phyloP scores from a whole-genome alignment of 306 rosid species.

The Adenanthera pavonina region DNA sequence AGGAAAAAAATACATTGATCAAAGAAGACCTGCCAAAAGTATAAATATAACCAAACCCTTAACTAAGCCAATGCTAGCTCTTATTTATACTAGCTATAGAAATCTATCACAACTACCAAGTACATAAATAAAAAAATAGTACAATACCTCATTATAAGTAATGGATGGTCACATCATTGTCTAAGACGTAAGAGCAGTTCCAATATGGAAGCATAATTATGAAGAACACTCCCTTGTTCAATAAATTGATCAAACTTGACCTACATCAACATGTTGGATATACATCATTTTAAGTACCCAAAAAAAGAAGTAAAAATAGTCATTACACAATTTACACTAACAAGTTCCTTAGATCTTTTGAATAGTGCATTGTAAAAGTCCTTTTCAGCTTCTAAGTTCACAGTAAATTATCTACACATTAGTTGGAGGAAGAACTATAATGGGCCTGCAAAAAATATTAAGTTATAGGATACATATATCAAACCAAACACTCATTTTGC shows the following conservation, averaged over 20 bases:
- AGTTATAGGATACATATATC: constrained; percentile 29
- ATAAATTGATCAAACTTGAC: constrained; percentile 94
- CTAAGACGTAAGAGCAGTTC: constrained; percentile 97
- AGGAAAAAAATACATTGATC: not conserved
- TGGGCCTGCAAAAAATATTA: constrained; percentile 71
- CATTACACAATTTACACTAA: constrained; percentile 1
- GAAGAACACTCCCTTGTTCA: constrained; percentile 98
- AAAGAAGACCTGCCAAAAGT: not conserved
- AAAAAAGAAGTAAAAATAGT: not conserved
- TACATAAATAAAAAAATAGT: constrained; percentile 10
- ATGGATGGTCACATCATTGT: constrained; percentile 97
- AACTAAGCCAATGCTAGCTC: constrained; percentile 25
- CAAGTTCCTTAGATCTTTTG: constrained; percentile 82
- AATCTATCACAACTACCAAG: constrained; percentile 16
- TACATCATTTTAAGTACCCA: constrained; percentile 11
- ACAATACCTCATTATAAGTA: constrained; percentile 92
- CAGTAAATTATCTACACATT: constrained; percentile 84
- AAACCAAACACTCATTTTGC: too few species aligned
- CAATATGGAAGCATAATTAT: constrained; percentile 95
- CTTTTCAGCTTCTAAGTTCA: constrained; percentile 88
- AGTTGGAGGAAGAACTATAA: constrained; percentile 94
- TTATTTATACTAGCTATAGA: constrained; percentile 21
- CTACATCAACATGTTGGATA: constrained; percentile 51
- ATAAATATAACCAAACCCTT: constrained; percentile 8
- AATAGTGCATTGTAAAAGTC: constrained; percentile 91